phyloP scores from a whole-genome alignment of 2,329 filamentous ascomycete genomes.

The Fragosphaeria purpurea region DNA sequence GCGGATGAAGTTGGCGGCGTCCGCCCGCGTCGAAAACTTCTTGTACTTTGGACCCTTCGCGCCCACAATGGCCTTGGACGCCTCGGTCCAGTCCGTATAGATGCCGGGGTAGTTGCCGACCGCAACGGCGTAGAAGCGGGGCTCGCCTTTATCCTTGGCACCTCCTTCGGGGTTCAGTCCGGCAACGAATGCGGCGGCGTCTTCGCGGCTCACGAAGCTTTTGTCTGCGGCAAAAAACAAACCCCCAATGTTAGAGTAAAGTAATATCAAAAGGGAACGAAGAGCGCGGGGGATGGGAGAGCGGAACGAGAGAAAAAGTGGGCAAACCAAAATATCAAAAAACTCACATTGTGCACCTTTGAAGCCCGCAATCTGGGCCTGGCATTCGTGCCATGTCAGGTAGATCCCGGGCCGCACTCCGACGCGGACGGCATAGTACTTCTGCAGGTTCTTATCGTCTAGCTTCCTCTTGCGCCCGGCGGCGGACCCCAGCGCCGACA shows the following conservation, averaged over 20 bases:
- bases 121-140: conserved; percentile 51
- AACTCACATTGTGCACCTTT: conserved; percentile 58
- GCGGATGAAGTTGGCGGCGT: conserved; percentile 69
- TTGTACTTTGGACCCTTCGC: conserved; percentile 62
- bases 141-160: conserved; percentile 28
- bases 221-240: conserved; percentile 48
- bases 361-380: conserved; percentile 50
- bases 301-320: conserved; percentile 14
- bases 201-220: conserved; percentile 61
- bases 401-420: conserved; percentile 54
- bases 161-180: conserved; percentile 41
- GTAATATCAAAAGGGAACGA: too few species aligned
- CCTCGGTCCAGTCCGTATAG: conserved; percentile 57
- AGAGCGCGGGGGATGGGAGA: background rate
- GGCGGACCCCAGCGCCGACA: background rate
- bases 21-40: conserved; percentile 55
- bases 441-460: conserved; percentile 32
- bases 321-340: conserved; percentile 1
- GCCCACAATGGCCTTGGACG: conserved; percentile 62
- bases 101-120: conserved; percentile 49
- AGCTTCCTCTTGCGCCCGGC: conserved; percentile 38
- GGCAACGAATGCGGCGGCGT: conserved; percentile 69
- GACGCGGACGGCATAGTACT: conserved; percentile 53
- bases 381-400: conserved; percentile 49
- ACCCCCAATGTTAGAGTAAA: too few species aligned